phyloP scores from a whole-genome alignment of 2,329 filamentous ascomycete species.

The Colletotrichum spinosum region DNA sequence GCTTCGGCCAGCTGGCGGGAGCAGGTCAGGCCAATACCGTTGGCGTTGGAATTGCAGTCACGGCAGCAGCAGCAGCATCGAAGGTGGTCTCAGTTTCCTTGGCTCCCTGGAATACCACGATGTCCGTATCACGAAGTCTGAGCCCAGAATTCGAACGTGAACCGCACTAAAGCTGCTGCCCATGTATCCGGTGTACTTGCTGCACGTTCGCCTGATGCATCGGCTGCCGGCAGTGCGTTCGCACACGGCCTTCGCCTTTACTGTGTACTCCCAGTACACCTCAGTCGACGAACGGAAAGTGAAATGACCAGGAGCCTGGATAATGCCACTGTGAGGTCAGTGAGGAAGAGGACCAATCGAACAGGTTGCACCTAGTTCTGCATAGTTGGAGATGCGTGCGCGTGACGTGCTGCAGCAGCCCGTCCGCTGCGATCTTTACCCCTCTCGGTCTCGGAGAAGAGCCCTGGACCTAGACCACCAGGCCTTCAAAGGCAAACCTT shows the following conservation, averaged over 20 bases:
- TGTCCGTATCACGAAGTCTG: too few relatives aligned
- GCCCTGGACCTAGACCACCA: slow-evolving; percentile 29
- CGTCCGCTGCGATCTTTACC: slow-evolving; percentile 30
- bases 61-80: neutral
- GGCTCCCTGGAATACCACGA: too few relatives aligned
- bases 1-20: neutral
- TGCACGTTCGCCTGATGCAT: slow-evolving; percentile 15
- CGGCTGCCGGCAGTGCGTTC: slow-evolving; percentile 31
- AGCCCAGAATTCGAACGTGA: too few relatives aligned
- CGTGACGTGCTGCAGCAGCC: slow-evolving; percentile 33
- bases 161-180: neutral
- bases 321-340: slow-evolving; percentile 36
- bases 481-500: slow-evolving; percentile 20
- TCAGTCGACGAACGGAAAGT: slow-evolving; percentile 17
- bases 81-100: neutral
- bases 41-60: too few relatives aligned
- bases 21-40: too few relatives aligned
- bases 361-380: neutral
- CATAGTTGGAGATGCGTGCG: slow-evolving; percentile 19
- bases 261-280: neutral
- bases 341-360: slow-evolving; percentile 16
- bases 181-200: slow-evolving; percentile 8
- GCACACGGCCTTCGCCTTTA: slow-evolving; percentile 7
- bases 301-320: slow-evolving; percentile 24
- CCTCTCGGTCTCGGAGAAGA: slow-evolving; percentile 33